Evolutionary conservation across 2,329 filamentous ascomycete species (phyloP).

Genomic region (Neocucurbitaria cava): DNA sequence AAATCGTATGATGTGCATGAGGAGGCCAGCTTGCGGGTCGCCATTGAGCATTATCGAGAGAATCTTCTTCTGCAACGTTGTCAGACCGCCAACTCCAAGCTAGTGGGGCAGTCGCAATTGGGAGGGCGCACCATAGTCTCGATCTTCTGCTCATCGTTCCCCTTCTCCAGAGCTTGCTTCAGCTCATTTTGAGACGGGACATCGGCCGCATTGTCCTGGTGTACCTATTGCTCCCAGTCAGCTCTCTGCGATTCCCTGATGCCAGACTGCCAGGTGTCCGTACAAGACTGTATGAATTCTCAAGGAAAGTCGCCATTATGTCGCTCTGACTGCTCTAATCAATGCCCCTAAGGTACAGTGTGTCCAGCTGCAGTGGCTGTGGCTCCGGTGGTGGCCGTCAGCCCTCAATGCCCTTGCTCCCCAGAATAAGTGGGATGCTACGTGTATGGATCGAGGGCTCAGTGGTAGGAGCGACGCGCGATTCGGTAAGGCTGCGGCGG

Average conservation of each 20-base stretch:
- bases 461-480: constrained; percentile 18
- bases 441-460: constrained; percentile 36
- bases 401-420: constrained; percentile 40
- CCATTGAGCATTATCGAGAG: constrained; percentile 98
- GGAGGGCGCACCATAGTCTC: constrained; percentile 66
- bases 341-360: constrained; percentile 5
- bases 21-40: constrained; percentile 89
- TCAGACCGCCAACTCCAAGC: constrained; percentile 60
- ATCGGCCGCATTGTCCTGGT: constrained; percentile 96
- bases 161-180: constrained; percentile 91
- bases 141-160: constrained; percentile 88
- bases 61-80: constrained; percentile 71
- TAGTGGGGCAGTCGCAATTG: constrained; percentile 32
- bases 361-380: constrained; percentile 32
- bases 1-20: constrained; percentile 99
- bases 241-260: constrained; percentile 31
- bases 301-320: constrained; percentile 92
- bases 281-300: constrained; percentile 90
- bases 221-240: constrained; percentile 60
- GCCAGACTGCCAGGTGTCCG: constrained; percentile 41
- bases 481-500: constrained; percentile 18
- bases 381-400: constrained; percentile 38
- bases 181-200: constrained; percentile 89
- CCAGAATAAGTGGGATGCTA: constrained; percentile 44
- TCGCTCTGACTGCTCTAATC: constrained; percentile 18